phyloP scores from a whole-genome alignment of 2,329 filamentous ascomycete species.

The Ascochyta pisi region DNA sequence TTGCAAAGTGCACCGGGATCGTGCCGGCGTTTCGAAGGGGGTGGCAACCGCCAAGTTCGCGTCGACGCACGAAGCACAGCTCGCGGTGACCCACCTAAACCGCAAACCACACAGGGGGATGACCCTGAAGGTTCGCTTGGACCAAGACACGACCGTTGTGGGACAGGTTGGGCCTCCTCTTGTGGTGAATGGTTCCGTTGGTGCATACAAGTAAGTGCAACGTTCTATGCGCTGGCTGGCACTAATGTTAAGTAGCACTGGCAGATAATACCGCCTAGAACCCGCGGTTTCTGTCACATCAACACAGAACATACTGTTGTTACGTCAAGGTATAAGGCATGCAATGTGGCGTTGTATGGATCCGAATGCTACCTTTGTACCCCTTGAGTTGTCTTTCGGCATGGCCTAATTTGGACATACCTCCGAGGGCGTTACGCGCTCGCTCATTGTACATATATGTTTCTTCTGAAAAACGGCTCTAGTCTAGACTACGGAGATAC shows the following conservation, averaged over 20 bases:
- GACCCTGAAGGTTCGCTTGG: slow-evolving; percentile 43
- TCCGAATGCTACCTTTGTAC: slow-evolving; percentile 1
- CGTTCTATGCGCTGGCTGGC: background rate
- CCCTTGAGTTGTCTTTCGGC: background rate
- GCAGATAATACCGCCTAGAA: background rate
- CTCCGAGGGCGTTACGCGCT: background rate
- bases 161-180: slow-evolving; percentile 36
- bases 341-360: slow-evolving; percentile 6
- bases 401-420: slow-evolving; percentile 20
- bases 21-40: slow-evolving; percentile 39
- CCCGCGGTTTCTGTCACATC: background rate
- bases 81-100: slow-evolving; percentile 39
- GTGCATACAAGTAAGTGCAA: slow-evolving; percentile 13
- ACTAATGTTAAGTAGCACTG: slow-evolving; percentile 11
- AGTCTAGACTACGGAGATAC: background rate
- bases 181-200: slow-evolving; percentile 17
- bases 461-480: background rate
- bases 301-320: background rate
- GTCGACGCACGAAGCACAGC: slow-evolving; percentile 39
- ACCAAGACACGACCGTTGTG: slow-evolving; percentile 44
- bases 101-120: slow-evolving; percentile 38
- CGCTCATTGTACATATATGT: slow-evolving; percentile 14
- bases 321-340: slow-evolving; percentile 2
- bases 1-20: slow-evolving; percentile 35
- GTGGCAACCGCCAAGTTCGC: slow-evolving; percentile 43